Base-by-base conservation (phyloP, 2,329 filamentous ascomycete genomes). In the Fusarium nelsonii region DNA sequence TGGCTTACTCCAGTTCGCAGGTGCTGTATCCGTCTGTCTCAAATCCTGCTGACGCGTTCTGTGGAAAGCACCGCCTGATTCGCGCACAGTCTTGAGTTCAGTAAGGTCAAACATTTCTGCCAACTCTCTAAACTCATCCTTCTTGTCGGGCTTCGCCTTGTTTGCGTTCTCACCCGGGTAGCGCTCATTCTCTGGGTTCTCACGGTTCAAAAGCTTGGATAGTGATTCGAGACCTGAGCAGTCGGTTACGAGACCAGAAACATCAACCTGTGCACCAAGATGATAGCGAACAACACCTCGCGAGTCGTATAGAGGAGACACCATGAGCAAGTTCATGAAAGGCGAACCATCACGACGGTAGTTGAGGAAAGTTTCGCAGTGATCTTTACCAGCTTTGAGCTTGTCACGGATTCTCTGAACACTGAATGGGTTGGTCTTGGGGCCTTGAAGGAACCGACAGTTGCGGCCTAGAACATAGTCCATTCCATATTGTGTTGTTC, bases 401-500 rank as follows among this genome's bases (percentile, higher is more conserved):
- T 88, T 88, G 40, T 90, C 85, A 33, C 85, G 83, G 12, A 94
- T 81, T 54, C 92, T 83, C 55, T 83, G 79, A 0, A 91, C 83
- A 51, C 88, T 91, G 64, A 85, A 84, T 0, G 82, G 83, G 68
- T 90, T 91, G 8, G 91, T 93, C 71, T 86, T 87, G 0, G 91
- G 91, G 0, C 92, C 92, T 76, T 94, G 92, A 3, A 94, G 84
- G 72, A 94, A 94, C 9, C 92, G 88, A 72, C 92, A 94, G 68
- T 94, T 94, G 33, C 90, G 87, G 0, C 92, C 92, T 18, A 94
- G 86, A 4, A 89, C 87, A 74, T 94, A 92, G 58, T 84, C 85
- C 80, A 91, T 88, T 6, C 90, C 90, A 73, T 93, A 94, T 69
- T 93, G 90, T 0, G 91, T 93, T 6, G 90, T 92, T 48, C 87